Percentiles rank a stretch among this genome's conserved stretches.
Evolutionary conservation across 108 stramenopile genomes (phyloP).

Genomic region (Bacterosira constricta): DNA sequence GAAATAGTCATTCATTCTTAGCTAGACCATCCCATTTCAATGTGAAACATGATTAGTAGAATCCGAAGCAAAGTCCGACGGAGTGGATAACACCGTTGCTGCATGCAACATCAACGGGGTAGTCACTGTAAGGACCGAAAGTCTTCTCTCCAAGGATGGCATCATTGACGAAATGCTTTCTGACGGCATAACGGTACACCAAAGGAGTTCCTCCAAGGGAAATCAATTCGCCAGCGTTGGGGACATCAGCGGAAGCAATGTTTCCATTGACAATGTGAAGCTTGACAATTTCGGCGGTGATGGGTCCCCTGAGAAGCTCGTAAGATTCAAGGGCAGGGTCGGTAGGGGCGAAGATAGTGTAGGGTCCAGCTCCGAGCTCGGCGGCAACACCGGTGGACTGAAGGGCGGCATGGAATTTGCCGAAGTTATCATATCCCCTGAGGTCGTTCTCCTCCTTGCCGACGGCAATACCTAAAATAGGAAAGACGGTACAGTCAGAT

Average conservation of each 20-base stretch:
- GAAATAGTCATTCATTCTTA: too few species aligned
- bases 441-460: conserved; percentile 73
- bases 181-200: conserved; percentile 57
- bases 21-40: too few species aligned
- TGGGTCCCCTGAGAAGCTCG: conserved; percentile 45
- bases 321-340: conserved; percentile 60
- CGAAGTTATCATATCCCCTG: conserved; percentile 77
- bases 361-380: conserved; percentile 57
- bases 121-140: conserved; percentile 55
- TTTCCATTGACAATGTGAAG: conserved; percentile 63
- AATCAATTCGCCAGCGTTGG: conserved; percentile 40
- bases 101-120: conserved; percentile 63
- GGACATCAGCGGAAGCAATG: conserved; percentile 39
- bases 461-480: conserved; percentile 62
- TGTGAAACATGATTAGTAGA: too few species aligned
- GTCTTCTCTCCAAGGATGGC: conserved; percentile 71
- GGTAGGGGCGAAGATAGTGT: conserved; percentile 74
- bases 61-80: conserved; percentile 52
- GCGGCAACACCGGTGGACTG: conserved; percentile 56
- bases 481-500: too few species aligned
- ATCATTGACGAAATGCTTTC: conserved; percentile 79
- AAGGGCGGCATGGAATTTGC: conserved; percentile 49
- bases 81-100: conserved; percentile 76
- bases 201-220: conserved; percentile 52
- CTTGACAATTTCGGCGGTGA: conserved; percentile 59